phyloP scores from a whole-genome alignment of 2,329 filamentous ascomycete genomes.

The Claviceps maximensis region DNA sequence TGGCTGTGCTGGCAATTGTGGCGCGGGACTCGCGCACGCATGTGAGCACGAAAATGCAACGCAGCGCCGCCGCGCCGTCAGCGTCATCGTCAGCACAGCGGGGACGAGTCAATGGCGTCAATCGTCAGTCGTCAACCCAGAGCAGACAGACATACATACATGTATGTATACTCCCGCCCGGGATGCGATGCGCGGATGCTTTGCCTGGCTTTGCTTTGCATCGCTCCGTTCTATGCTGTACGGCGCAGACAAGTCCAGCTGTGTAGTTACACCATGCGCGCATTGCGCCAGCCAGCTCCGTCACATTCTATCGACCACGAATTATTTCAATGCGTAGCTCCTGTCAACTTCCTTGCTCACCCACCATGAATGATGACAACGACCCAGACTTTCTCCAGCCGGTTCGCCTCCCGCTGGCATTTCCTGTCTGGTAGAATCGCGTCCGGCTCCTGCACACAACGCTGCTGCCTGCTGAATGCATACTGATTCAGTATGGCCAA shows the following conservation, averaged over 20 bases:
- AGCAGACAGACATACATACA: too few species aligned
- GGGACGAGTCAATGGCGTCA: not conserved
- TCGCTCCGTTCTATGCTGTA: not conserved
- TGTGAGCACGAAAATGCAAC: too few species aligned
- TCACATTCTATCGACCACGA: not conserved
- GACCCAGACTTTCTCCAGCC: not conserved
- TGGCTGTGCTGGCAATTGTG: slow-evolving; percentile 9
- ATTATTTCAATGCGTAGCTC: not conserved
- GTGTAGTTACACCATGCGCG: not conserved
- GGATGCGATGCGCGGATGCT: too few species aligned
- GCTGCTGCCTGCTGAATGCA: not conserved
- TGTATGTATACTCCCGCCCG: too few species aligned
- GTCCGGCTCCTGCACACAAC: not conserved
- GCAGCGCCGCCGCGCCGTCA: too few species aligned
- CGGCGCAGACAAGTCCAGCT: not conserved
- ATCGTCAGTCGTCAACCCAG: not conserved
- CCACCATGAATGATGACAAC: not conserved
- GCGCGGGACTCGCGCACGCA: slow-evolving; percentile 1
- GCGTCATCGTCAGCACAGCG: not conserved
- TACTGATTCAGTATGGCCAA: slow-evolving; percentile 15
- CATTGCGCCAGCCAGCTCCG: not conserved
- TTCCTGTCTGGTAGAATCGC: not conserved
- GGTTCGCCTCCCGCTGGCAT: not conserved
- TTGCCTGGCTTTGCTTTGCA: not conserved
- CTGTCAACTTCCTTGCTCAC: too few species aligned